phyloP scores from a whole-genome alignment of 1,139 yeast genomes.

The Pichiaceae sp. region DNA sequence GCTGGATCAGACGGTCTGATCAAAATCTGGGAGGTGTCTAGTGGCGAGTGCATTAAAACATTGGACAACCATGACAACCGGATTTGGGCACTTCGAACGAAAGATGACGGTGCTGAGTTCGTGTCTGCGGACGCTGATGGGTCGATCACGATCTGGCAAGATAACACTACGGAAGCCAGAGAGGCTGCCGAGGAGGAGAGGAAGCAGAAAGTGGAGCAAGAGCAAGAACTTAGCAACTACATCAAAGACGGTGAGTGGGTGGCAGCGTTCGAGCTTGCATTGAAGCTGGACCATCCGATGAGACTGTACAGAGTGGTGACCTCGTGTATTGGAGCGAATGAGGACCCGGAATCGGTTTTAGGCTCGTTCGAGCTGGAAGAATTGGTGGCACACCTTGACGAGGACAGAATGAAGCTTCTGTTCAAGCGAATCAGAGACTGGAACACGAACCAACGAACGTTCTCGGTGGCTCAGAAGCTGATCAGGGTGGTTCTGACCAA shows the following conservation, averaged over 20 bases:
- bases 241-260: conserved; percentile 73
- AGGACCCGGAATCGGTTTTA: conserved; percentile 39
- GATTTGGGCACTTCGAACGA: conserved; percentile 79
- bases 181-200: conserved; percentile 40
- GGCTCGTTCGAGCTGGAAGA: conserved; percentile 60
- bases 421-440: conserved; percentile 82
- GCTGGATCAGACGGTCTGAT: conserved; percentile 94
- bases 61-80: conserved; percentile 88
- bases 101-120: conserved; percentile 59
- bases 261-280: conserved; percentile 78
- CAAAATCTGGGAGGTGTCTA: conserved; percentile 74
- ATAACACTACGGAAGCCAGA: conserved; percentile 64
- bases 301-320: conserved; percentile 64
- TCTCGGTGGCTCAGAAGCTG: conserved; percentile 71
- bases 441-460: conserved; percentile 84
- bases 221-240: conserved; percentile 72
- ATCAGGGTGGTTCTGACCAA: conserved; percentile 54
- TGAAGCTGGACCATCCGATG: conserved; percentile 83
- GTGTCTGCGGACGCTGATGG: conserved; percentile 95
- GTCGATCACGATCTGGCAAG: conserved; percentile 79
- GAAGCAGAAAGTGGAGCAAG: conserved; percentile 68
- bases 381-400: conserved; percentile 48
- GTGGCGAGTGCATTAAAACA: conserved; percentile 75
- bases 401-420: conserved; percentile 51
- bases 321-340: conserved; percentile 39